Conservation (phyloP, 768 basidiomycete species). For the Auricularia auricula-judae region DNA sequence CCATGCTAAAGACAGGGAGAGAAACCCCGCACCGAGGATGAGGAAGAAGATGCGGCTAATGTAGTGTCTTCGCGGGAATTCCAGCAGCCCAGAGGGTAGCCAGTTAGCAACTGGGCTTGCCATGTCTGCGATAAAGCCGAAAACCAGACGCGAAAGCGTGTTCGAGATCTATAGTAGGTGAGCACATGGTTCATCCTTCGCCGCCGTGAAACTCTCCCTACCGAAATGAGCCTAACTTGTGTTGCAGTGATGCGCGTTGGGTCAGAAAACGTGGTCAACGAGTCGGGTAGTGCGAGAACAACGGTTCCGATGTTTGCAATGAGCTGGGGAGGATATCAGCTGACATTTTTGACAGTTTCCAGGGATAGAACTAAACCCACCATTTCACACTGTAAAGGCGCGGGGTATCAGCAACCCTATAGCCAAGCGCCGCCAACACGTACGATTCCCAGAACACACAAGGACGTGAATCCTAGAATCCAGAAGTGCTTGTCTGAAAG, state of each 20-base stretch:
- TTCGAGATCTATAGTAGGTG: constrained; percentile 37
- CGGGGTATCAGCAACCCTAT: constrained; percentile 1
- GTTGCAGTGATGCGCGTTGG: constrained; percentile 24
- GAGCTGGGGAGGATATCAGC: constrained; percentile 18
- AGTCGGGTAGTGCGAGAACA: constrained; percentile 46
- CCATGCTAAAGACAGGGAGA: constrained; percentile 47
- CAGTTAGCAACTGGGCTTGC: constrained; percentile 50
- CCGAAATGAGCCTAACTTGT: constrained; percentile 61
- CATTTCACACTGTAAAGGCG: constrained; percentile 52
- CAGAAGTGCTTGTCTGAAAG: constrained; percentile 51
- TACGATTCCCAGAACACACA: constrained; percentile 58
- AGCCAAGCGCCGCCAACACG: constrained; percentile 20
- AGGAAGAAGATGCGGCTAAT: constrained; percentile 58
- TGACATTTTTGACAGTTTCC: background rate
- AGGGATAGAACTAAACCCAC: constrained; percentile 7
- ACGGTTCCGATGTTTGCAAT: constrained; percentile 76
- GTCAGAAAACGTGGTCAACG: constrained; percentile 4
- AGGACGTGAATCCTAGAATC: constrained; percentile 41
- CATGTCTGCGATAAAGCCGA: constrained; percentile 63
- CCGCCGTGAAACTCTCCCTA: background rate
- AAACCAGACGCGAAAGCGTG: constrained; percentile 54
- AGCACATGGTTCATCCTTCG: background rate
- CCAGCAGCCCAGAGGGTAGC: constrained; percentile 24
- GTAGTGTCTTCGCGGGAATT: constrained; percentile 36
- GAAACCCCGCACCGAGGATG: constrained; percentile 27